Evolutionary conservation across 345 rosid genomes (phyloP), one percentile per base, ranked within the genome.

Genomic region (Acer negundo): DNA sequence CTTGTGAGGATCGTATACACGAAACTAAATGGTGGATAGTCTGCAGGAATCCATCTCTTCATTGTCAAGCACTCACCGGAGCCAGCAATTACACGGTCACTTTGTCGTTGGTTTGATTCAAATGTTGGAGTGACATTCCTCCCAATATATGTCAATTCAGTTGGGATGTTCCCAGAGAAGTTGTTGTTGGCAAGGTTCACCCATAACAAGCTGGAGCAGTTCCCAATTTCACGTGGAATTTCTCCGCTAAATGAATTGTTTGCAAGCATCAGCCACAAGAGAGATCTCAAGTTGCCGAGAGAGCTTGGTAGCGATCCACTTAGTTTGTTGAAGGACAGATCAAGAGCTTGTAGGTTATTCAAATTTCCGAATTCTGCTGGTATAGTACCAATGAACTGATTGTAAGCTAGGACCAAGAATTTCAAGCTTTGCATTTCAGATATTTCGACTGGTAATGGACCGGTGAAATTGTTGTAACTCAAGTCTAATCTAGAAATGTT

Each of bases 231-330:
- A 3, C 47, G 73, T 0, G 99, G 98, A 63, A 95, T 92, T 67
- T 87, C 83, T 3, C 97, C 98, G 0, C 78, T 76, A 5, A 95
- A 84, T 38, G 76, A 80, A 81, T 95, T 95, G 82, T 92, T 86
- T 19, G 99, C 97, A n/a, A 95, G 94, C 98, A 95, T 92, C 72
- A 95, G 74, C 99, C 99, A 95, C 83, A 95, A 26, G 24, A 95
- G 93, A 49, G 89, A 90, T 2, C 70, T 91, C 86, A 95, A 62
- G 9, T 87, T 93, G 47, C 98, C 97, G 7, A 95, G 69, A 19
- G 91, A 76, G 62, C 85, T 23, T 8, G 99, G 99, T 75, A 92
- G 92, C 0, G 83, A 66, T 70, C 99, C 99, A 0, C 79, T 82
- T 13, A 95, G 89, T 9, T 15, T 74, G 78, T 95, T 95, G 84